A percentile compares a stretch with the other conserved stretches of the same genome.
These are phyloP conservation scores for Entomortierella beljakovae DNA, from an alignment of 192 early-diverging fungal genomes.

Conservation along the genomic window DNA sequence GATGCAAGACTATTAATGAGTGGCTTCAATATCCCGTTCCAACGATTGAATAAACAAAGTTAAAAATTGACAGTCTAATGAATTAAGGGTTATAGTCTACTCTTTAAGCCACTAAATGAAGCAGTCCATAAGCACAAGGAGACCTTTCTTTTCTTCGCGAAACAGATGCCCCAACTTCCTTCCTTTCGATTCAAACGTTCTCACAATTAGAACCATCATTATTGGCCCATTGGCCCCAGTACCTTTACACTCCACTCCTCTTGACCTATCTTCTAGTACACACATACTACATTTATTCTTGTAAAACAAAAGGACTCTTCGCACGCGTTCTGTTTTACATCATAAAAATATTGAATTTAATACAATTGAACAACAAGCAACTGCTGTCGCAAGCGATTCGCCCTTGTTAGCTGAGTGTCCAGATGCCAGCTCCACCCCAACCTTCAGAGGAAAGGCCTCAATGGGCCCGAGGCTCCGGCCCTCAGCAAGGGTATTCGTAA, in stretches of 20 bases:
- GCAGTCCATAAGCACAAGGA: slow-evolving; percentile 3
- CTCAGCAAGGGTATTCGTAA: slow-evolving; percentile 55
- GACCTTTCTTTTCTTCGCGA: slow-evolving; percentile 1
- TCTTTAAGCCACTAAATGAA: slow-evolving; percentile 21
- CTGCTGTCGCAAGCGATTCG: slow-evolving; percentile 1
- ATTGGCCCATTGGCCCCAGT: not conserved
- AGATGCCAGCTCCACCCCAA: slow-evolving; percentile 48
- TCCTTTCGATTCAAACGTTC: not conserved
- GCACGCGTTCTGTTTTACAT: not conserved
- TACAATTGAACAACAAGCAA: too few relatives aligned
- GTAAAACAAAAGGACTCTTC: not conserved
- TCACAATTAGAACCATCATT: not conserved
- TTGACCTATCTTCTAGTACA: not conserved
- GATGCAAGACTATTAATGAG: slow-evolving; percentile 85
- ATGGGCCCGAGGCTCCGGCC: slow-evolving; percentile 45
- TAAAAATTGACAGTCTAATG: too few relatives aligned
- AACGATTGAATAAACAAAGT: slow-evolving; percentile 12
- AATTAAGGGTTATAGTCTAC: not conserved
- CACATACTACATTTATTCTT: not conserved
- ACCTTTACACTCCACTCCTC: not conserved
- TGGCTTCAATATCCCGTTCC: slow-evolving; percentile 92
- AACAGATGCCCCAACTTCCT: not conserved
- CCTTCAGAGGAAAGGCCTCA: slow-evolving; percentile 50
- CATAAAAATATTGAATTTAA: too few relatives aligned
- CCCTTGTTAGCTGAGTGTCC: slow-evolving; percentile 4